A percentile compares a stretch with the other conserved stretches of the same genome.
Evolutionary conservation across 139 green algal species (phyloP).

Genomic region (Chlorella sp.): DNA sequence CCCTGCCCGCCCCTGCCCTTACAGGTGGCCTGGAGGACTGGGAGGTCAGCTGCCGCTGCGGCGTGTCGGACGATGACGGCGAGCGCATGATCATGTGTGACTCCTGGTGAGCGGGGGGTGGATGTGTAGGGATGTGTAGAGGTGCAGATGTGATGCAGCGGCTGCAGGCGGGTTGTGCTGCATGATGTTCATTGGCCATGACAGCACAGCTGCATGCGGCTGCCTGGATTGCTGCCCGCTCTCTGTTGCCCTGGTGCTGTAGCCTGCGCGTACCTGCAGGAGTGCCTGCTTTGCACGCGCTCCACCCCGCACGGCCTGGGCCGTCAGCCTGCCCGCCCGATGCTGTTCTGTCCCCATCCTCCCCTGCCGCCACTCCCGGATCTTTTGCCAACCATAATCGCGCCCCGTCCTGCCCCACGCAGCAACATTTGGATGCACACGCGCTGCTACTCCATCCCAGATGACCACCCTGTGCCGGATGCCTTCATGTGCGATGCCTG

Average conservation of each 20-base stretch:
- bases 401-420: neutral
- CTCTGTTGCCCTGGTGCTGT: neutral
- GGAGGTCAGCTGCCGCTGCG: conserved; percentile 86
- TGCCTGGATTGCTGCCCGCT: conserved; percentile 12
- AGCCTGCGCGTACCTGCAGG: no score
- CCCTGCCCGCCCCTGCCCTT: neutral
- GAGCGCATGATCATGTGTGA: conserved; percentile 97
- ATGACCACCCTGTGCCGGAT: conserved; percentile 59
- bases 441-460: conserved; percentile 79
- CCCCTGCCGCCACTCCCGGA: no score
- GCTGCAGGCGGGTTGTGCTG: no score
- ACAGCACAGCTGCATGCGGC: no score
- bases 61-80: conserved; percentile 92
- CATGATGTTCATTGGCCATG: no score
- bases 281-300: neutral
- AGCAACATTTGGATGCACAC: conserved; percentile 86
- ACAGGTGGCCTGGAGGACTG: conserved; percentile 89
- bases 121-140: neutral
- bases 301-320: neutral
- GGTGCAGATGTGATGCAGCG: no score
- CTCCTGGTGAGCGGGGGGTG: conserved; percentile 57
- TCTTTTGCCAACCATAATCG: no score
- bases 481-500: conserved; percentile 60
- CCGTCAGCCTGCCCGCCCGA: no score
- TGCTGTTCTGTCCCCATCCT: no score